Percentiles rank a stretch among this genome's conserved stretches.
phyloP scores from a whole-genome alignment of 2,329 filamentous ascomycete genomes.

The Mycosphaerella sp. region DNA sequence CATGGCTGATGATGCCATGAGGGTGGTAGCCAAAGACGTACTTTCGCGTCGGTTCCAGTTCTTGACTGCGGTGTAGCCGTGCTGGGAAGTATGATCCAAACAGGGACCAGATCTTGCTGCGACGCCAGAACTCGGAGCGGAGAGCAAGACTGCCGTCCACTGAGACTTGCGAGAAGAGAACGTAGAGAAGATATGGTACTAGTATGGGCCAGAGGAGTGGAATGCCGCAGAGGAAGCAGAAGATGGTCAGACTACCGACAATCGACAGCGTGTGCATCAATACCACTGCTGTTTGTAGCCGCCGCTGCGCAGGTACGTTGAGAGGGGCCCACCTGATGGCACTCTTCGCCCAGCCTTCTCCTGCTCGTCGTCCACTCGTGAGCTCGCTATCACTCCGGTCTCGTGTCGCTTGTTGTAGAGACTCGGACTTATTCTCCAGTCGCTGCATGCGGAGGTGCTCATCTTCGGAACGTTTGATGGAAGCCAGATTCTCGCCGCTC shows the following conservation, averaged over 20 bases:
- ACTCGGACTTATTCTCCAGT: slow-evolving; percentile 33
- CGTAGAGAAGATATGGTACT: slow-evolving; percentile 73
- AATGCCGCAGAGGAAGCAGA: slow-evolving; percentile 87
- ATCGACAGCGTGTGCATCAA: slow-evolving; percentile 47
- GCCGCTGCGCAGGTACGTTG: slow-evolving; percentile 53
- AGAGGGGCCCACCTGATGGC: slow-evolving; percentile 82
- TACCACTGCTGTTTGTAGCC: slow-evolving; percentile 46
- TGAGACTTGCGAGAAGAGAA: slow-evolving; percentile 70
- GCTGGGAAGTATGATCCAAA: slow-evolving; percentile 94
- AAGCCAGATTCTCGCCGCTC: slow-evolving; percentile 40
- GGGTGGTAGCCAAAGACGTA: slow-evolving; percentile 98
- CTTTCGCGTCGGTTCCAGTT: slow-evolving; percentile 73
- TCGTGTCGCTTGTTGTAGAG: slow-evolving; percentile 15
- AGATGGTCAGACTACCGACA: slow-evolving; percentile 57
- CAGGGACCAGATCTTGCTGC: slow-evolving; percentile 71
- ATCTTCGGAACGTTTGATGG: slow-evolving; percentile 22
- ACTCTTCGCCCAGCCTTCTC: slow-evolving; percentile 47
- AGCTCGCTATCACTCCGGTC: slow-evolving; percentile 35
- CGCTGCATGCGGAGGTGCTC: slow-evolving; percentile 27
- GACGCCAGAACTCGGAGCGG: slow-evolving; percentile 69
- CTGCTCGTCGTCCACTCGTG: slow-evolving; percentile 49
- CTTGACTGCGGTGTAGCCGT: slow-evolving; percentile 73
- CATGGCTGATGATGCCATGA: slow-evolving; percentile 94
- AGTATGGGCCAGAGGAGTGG: slow-evolving; percentile 83
- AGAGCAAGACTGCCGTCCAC: slow-evolving; percentile 68